Base-by-base conservation (phyloP, 2,329 filamentous ascomycete genomes). In the Colletotrichum sp. region DNA sequence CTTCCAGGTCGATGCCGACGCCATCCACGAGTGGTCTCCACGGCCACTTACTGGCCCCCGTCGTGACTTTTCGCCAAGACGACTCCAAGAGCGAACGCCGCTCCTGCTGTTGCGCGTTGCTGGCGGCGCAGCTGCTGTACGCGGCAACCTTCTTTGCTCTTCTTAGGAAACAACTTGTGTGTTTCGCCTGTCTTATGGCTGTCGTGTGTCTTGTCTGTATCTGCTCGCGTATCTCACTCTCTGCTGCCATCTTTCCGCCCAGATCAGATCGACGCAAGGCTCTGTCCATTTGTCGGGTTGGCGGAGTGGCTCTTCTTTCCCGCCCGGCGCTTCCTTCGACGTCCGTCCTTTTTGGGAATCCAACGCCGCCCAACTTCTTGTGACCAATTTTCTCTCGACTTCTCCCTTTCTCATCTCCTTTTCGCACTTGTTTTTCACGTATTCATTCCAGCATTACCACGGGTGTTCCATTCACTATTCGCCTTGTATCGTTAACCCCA, bases 1-100 rank as follows among this genome's bases (percentile, higher is more conserved):
- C 26, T 5, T 62, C n/a, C 12, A 52, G 44, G 44, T 21, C 44
- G 44, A 52, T 21, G n/a, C 44, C 44, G 44, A 52, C 10, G 12
- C 28, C 16, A 34, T 36, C 60, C 18, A 30, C 18, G 21, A n/a
- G 16, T 34, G 18, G 15, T 32, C 30, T 49, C 15, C 66, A 52
- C 24, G 63, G 36, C 21, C 63, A 24, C 63, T 66, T 49, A 30
- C 63, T 68, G 65, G 36, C 62, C 55, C 66, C 39, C 30, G 34
- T 59, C 63, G 59, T 64, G 73, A 74, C 49, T 60, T 74, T 76
- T 69, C 30, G 74, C 74, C 74, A 76, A 76, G 74, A 21, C n/a
- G 32, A 49, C 21, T 36, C 44, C 44, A 52, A 62, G 30, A 62
- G 32, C 13, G 28, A 63, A 34, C 32, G n/a, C 44, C 65, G 71